Evolutionary conservation across 148 eudicot species (phyloP).

Genomic region (Agrostemma githago): DNA sequence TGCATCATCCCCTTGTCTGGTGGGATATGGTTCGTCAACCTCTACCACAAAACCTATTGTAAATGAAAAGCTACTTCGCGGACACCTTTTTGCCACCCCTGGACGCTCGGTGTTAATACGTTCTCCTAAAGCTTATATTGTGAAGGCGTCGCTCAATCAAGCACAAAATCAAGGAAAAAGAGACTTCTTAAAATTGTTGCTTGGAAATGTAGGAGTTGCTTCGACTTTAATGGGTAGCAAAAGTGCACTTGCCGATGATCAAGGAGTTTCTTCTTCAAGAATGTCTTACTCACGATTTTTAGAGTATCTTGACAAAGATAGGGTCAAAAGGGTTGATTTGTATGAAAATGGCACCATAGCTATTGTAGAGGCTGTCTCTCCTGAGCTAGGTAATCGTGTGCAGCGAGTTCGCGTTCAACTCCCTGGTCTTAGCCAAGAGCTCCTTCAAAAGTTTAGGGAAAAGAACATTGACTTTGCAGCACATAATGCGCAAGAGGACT

Average conservation of each 20-base stretch:
- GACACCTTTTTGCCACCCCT: conserved; percentile 35
- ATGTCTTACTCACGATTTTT: conserved; percentile 94
- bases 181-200: conserved; percentile 65
- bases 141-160: conserved; percentile 54
- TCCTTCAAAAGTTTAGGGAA: conserved; percentile 93
- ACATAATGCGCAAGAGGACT: conserved; percentile 93
- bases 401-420: conserved; percentile 96
- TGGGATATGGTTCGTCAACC: conserved; percentile 27
- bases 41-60: conserved; percentile 32
- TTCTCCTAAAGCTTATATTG: conserved; percentile 35
- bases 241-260: conserved; percentile 83
- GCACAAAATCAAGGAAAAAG: conserved; percentile 55
- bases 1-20: conserved; percentile 28
- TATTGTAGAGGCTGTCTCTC: conserved; percentile 92
- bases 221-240: conserved; percentile 47
- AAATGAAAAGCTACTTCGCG: conserved; percentile 40
- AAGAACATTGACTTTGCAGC: conserved; percentile 95
- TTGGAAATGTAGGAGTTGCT: conserved; percentile 62
- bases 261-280: conserved; percentile 90
- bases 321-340: conserved; percentile 79
- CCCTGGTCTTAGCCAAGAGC: conserved; percentile 96
- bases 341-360: conserved; percentile 96
- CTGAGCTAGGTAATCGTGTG: conserved; percentile 84
- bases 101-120: conserved; percentile 31
- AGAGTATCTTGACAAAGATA: conserved; percentile 90